Evolutionary conservation across 73 alveolate genomes (phyloP).

Genomic region (Paramecium tetraurelia): DNA sequence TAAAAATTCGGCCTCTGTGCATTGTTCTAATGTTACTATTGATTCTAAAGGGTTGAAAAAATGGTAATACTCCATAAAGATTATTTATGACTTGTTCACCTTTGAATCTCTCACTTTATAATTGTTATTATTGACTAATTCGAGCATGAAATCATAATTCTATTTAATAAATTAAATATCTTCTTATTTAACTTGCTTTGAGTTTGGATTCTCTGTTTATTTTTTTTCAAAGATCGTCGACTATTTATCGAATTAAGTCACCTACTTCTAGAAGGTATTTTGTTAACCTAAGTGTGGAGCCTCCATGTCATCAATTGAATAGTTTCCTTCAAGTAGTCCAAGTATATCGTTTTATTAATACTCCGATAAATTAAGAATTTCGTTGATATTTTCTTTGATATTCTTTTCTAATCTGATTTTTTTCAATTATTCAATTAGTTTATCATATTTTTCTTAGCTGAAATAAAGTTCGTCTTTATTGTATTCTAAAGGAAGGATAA

Average conservation of each 20-base stretch:
- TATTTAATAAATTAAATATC: not conserved
- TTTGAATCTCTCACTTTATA: not conserved
- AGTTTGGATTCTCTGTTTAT: not conserved
- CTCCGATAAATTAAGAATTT: not conserved
- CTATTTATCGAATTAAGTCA: not conserved
- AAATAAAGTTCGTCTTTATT: not conserved
- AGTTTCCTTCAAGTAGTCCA: not conserved
- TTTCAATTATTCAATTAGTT: not conserved
- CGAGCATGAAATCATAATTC: not conserved
- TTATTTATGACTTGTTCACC: not conserved
- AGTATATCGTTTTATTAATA: not conserved
- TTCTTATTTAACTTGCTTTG: not conserved
- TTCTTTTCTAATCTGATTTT: not conserved
- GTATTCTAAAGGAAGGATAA: not conserved
- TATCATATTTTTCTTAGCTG: not conserved
- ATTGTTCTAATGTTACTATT: not conserved
- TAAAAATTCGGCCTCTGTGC: not conserved
- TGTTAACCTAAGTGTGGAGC: not conserved
- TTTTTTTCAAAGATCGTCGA: not conserved
- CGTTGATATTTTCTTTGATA: not conserved
- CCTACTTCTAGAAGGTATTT: not conserved
- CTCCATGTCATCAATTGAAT: not conserved
- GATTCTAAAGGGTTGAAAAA: not conserved
- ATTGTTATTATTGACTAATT: not conserved
- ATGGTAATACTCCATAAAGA: not conserved